phyloP scores from a whole-genome alignment of 148 eudicot species.

The Diospyros kaki region DNA sequence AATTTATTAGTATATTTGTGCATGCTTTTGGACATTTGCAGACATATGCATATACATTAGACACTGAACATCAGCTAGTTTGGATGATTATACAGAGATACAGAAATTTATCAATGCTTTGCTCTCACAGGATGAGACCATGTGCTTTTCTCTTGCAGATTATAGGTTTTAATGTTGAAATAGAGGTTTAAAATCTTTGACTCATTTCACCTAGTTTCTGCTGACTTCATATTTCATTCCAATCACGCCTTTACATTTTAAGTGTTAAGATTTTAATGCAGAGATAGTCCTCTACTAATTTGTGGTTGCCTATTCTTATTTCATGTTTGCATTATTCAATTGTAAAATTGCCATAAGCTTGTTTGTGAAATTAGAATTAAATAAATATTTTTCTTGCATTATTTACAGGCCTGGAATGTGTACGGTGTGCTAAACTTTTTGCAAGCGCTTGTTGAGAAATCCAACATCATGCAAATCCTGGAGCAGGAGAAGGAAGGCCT shows the following conservation, averaged over 20 bases:
- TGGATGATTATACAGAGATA: slow-evolving; percentile 2
- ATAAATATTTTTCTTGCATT: background rate
- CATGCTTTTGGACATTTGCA: background rate
- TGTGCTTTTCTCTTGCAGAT: background rate
- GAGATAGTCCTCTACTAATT: background rate
- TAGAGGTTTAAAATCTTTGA: background rate
- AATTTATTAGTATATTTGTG: background rate
- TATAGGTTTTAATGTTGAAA: background rate
- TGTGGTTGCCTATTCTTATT: background rate
- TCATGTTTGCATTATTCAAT: background rate
- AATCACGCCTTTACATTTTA: background rate
- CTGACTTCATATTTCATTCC: background rate
- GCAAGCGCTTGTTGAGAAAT: slow-evolving; percentile 97
- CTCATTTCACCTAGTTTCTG: background rate
- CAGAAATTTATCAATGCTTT: background rate
- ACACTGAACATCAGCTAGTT: slow-evolving; percentile 3
- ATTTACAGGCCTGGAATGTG: slow-evolving; percentile 90
- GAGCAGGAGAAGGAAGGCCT: slow-evolving; percentile 92
- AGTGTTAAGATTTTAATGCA: background rate
- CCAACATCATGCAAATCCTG: slow-evolving; percentile 68
- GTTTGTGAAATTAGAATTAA: background rate
- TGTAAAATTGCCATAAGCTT: background rate
- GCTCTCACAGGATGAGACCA: background rate
- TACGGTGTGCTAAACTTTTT: slow-evolving; percentile 93
- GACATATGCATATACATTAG: background rate